Base-by-base conservation (phyloP, 2,329 filamentous ascomycete species). In the Coniella lustricola region DNA sequence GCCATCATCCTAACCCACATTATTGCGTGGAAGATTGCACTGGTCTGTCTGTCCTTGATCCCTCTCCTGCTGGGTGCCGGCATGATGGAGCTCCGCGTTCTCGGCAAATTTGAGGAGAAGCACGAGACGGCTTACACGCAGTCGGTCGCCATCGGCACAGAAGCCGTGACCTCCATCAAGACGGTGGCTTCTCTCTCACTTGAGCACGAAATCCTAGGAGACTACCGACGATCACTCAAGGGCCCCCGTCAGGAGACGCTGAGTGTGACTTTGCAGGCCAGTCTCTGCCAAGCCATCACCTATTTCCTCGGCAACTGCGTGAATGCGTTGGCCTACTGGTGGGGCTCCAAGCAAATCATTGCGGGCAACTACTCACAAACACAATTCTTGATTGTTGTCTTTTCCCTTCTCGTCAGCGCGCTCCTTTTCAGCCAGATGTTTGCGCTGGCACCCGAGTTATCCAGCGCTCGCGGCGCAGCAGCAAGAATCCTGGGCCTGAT, bases 21-120 rank as follows among this genome's bases (percentile, higher is more conserved):
- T 38, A 71, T 90, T 40, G 82, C 82, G 3, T 90, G 85, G 86
- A 84, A 80, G 59, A 87, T 90, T 52, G 84, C 84, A 0, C 65
- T 90, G 13, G 85, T 90, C 3, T 84, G 83, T 47, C 70, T 90
- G 5, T 75, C 84, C 0, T 72, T 79, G 8, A 79, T 89, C 0
- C 86, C 85, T 0, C 65, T 89, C 9, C 74, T 88, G 5, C 70
- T 90, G 0, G 81, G 80, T 1, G 75, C 83, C 0, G 85, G 85
- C 0, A 75, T 85, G 53, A 79, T 89, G 76, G 77, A 85, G 54
- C 70, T 89, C 14, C 74, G 73, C 1, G 74, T 81, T 3, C 72
- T 86, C 1, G 74, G 77, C 2, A 72, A 75, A 33, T 81, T 83
- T 41, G 79, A 86, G 53, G 73, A 77, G 48, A 75, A 76, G 13